Conservation (phyloP, 2,329 filamentous ascomycete genomes). For the Microsporum canis region DNA sequence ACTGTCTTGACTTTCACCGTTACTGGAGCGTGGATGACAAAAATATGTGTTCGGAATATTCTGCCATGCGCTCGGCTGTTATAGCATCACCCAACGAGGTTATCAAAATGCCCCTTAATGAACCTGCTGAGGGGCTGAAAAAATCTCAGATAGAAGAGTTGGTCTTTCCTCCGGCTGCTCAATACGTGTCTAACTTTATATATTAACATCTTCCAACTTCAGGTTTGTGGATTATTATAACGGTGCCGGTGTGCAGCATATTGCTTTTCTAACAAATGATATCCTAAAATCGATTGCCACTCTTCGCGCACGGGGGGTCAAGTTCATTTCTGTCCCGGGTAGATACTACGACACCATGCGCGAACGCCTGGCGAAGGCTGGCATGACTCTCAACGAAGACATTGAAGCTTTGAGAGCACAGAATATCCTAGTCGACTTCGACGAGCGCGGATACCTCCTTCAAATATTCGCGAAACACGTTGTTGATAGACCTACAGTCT, state of each 20-base stretch:
- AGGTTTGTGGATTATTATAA: constrained; percentile 64
- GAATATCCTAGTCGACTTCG: constrained; percentile 84
- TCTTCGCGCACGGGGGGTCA: constrained; percentile 65
- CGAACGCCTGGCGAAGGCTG: constrained; percentile 50
- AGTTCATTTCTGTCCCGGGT: constrained; percentile 74
- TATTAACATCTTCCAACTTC: not conserved
- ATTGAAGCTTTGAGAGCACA: constrained; percentile 61
- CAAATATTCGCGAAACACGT: constrained; percentile 69
- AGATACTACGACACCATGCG: constrained; percentile 70
- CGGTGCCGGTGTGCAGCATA: constrained; percentile 78
- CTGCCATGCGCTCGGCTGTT: constrained; percentile 71
- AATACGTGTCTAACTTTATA: not conserved
- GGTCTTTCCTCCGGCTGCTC: constrained; percentile 4
- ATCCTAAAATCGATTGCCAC: constrained; percentile 63
- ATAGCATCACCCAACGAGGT: constrained; percentile 70
- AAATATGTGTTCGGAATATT: constrained; percentile 81
- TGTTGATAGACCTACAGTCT: constrained; percentile 86
- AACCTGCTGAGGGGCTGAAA: constrained; percentile 73
- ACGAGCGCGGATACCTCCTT: constrained; percentile 71
- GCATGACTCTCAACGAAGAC: constrained; percentile 55
- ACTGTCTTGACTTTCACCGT: constrained; percentile 75
- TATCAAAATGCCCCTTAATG: constrained; percentile 96
- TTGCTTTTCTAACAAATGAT: constrained; percentile 67
- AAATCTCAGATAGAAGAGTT: constrained; percentile 86
- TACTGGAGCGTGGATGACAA: constrained; percentile 93